Base-by-base conservation (phyloP, 768 basidiomycete genomes). In the Boletus barrowsii region DNA sequence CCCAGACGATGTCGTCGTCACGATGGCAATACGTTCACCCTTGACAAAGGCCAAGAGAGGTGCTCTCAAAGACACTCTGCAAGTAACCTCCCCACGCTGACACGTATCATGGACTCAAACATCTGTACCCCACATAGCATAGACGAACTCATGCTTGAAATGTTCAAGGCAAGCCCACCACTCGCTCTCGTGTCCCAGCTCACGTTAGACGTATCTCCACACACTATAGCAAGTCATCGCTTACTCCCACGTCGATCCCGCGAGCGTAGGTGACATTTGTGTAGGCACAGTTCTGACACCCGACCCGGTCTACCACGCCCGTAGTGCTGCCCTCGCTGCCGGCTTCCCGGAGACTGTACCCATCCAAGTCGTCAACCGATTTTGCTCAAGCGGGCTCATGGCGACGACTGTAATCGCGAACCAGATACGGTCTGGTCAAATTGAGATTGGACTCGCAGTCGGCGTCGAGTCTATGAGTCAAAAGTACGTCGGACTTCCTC, bases 401-500 rank as follows among this genome's bases (percentile, higher is more conserved):
- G 88, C 91, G 13, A 77, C 87, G 30, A 88, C 86, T 10, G 78
- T 79, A 30, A 83, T 93, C 52, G 80, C 88, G 20, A 92, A 91
- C 68, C 82, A 88, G 62, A 83, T 93, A 45, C 78, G 81, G 15
- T 77, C 77, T 11, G 87, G 88, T n/a, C 87, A 92, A 65, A 89
- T 92, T 42, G 81, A 90, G 42, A 76, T 92, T 49, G 90, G 91
- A 3, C 75, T 93, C 17, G 88, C 88, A 30, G 68, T 91, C 45
- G 93, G 91, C n/a, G 79, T 89, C 15, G 92, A 95, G 70, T 88
- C 83, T 71, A 93, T 96, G 93, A 86, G 86, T 11, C 72, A 82
- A 64, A 87, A 86, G 82, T 88, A 68, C 55, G 81, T 68, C 43
- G 4, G 30, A 14, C 3, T 14, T 5, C 13, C 14, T 35, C 33